Conservation (phyloP, 2,329 filamentous ascomycete species). For the Sporothrix curviconia region DNA sequence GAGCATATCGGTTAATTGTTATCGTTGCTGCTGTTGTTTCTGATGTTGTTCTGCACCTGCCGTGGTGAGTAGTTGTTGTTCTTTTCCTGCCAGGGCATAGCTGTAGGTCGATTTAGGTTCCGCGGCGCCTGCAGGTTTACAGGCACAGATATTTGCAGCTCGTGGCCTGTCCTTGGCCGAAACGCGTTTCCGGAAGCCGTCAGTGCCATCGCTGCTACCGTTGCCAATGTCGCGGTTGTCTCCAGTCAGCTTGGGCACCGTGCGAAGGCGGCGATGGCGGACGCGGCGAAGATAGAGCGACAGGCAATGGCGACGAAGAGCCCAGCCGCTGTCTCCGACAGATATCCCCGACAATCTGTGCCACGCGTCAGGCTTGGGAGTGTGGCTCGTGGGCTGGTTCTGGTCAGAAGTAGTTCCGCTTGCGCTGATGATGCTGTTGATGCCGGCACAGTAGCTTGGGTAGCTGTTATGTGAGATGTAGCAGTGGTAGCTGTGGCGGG, state of each 20-base stretch:
- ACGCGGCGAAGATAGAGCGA: constrained; percentile 36
- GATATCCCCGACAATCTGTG: constrained; percentile 48
- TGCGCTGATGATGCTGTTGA: constrained; percentile 18
- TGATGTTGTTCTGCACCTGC: neutral
- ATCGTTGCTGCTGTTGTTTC: neutral
- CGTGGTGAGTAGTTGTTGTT: neutral
- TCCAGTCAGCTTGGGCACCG: constrained; percentile 19
- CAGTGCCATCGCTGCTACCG: constrained; percentile 27
- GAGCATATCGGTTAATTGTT: constrained; percentile 1
- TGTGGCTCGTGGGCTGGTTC: constrained; percentile 30
- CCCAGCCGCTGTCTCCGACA: constrained; percentile 46
- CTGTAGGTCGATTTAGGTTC: neutral
- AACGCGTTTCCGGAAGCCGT: constrained; percentile 21
- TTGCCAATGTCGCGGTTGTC: neutral
- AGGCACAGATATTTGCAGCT: constrained; percentile 38
- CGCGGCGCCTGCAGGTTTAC: constrained; percentile 26
- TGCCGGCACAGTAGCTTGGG: too few species aligned
- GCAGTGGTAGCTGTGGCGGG: neutral
- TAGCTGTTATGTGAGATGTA: neutral
- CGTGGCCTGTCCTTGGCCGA: constrained; percentile 19
- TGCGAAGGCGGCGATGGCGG: constrained; percentile 31
- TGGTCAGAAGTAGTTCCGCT: neutral
- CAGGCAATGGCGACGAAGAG: constrained; percentile 41
- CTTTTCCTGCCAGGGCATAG: constrained; percentile 7
- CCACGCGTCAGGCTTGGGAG: neutral